Evolutionary conservation across 345 rosid species (phyloP).

Genomic region (Linum lewisii): DNA sequence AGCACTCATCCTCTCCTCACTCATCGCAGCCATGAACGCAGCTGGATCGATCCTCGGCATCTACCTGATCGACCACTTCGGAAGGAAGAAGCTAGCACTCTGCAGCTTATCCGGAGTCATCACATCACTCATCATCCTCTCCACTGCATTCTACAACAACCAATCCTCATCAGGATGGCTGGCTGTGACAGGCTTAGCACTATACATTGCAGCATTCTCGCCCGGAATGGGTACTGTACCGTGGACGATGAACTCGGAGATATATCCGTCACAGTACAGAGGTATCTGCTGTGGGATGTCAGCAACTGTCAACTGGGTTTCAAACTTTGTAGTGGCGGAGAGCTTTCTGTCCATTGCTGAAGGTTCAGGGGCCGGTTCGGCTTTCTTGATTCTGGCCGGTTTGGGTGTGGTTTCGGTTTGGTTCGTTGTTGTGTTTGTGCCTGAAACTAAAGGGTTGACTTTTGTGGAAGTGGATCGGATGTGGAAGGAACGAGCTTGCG

Average conservation of each 20-base stretch:
- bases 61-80: slow-evolving; percentile 57
- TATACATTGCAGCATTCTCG: slow-evolving; percentile 74
- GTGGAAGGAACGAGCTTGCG: slow-evolving; percentile 30
- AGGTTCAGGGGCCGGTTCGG: slow-evolving; percentile 61
- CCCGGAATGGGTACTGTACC: slow-evolving; percentile 92
- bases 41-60: slow-evolving; percentile 59
- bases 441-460: slow-evolving; percentile 79
- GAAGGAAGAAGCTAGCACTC: slow-evolving; percentile 70
- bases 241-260: slow-evolving; percentile 84
- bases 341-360: slow-evolving; percentile 57
- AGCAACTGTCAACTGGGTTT: slow-evolving; percentile 74
- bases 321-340: slow-evolving; percentile 76
- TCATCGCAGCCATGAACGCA: slow-evolving; percentile 67
- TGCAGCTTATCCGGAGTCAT: slow-evolving; percentile 54
- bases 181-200: slow-evolving; percentile 57
- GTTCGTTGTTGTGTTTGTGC: slow-evolving; percentile 66
- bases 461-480: slow-evolving; percentile 77
- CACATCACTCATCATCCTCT: slow-evolving; percentile 42
- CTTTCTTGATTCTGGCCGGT: slow-evolving; percentile 57
- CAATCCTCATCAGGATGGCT: slow-evolving; percentile 51
- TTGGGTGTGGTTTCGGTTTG: slow-evolving; percentile 46
- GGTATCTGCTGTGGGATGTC: slow-evolving; percentile 91
- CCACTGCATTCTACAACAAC: slow-evolving; percentile 53
- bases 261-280: slow-evolving; percentile 65
- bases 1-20: slow-evolving; percentile 63